These are phyloP conservation scores for Coniochaeta sp. DNA, from an alignment of 2,329 filamentous ascomycete genomes.

Conservation along the genomic window DNA sequence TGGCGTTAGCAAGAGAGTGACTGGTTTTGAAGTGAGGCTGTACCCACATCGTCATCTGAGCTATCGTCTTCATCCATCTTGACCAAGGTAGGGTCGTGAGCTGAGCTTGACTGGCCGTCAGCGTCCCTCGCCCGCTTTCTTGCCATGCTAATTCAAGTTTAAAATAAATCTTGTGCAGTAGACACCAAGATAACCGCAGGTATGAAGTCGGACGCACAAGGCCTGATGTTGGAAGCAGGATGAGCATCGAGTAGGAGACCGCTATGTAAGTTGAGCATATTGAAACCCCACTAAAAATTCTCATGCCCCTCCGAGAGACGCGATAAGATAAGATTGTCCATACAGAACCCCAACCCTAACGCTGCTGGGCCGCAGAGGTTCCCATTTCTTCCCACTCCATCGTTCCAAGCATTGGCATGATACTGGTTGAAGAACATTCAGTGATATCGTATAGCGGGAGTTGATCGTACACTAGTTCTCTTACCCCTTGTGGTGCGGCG, in stretches of 20 bases:
- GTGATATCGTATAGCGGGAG: too few relatives aligned
- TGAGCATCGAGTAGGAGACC: neutral
- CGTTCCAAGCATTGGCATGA: too few relatives aligned
- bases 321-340: neutral
- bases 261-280: neutral
- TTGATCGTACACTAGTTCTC: too few relatives aligned
- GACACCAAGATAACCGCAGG: neutral
- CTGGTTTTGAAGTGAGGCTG: conserved; percentile 13
- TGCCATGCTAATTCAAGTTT: conserved; percentile 17
- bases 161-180: neutral
- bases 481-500: too few relatives aligned
- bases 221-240: neutral
- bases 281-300: neutral
- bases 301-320: neutral
- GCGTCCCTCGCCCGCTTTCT: conserved; percentile 28
- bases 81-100: conserved; percentile 16
- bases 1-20: conserved; percentile 1
- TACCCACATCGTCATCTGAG: conserved; percentile 41
- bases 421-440: too few relatives aligned
- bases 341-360: neutral
- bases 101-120: conserved; percentile 16
- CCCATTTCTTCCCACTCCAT: too few relatives aligned
- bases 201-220: neutral
- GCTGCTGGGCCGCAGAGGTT: too few relatives aligned
- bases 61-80: conserved; percentile 35